These are phyloP conservation scores for Verticillium alfalfae DNA, from an alignment of 2,329 filamentous ascomycete species.

Conservation along the genomic window DNA sequence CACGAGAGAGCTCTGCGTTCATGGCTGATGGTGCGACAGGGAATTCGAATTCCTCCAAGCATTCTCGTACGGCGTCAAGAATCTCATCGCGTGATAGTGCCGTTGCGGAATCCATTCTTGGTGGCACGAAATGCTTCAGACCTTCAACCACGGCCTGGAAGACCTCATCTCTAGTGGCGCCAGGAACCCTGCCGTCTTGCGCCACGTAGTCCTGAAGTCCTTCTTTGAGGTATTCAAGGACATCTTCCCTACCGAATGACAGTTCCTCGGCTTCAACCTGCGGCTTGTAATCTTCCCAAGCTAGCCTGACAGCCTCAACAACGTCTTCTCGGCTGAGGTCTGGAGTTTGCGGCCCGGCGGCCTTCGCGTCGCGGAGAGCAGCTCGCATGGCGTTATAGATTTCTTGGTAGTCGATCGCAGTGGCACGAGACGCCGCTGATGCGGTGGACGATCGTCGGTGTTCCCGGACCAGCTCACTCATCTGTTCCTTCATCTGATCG, in stretches of 20 bases:
- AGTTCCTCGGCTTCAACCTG: constrained; percentile 88
- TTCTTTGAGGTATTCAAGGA: constrained; percentile 79
- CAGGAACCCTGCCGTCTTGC: constrained; percentile 44
- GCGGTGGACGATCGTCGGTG: constrained; percentile 64
- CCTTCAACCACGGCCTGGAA: constrained; percentile 82
- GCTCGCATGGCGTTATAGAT: constrained; percentile 80
- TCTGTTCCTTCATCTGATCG: constrained; percentile 75
- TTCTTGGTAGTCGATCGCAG: constrained; percentile 69
- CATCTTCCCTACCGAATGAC: constrained; percentile 84
- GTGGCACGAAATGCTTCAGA: constrained; percentile 73
- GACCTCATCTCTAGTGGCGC: constrained; percentile 76
- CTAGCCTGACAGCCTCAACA: constrained; percentile 78
- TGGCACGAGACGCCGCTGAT: constrained; percentile 55
- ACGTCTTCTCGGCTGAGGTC: constrained; percentile 76
- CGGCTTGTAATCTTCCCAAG: constrained; percentile 91
- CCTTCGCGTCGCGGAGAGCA: constrained; percentile 58
- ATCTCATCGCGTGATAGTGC: constrained; percentile 77
- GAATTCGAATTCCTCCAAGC: constrained; percentile 79
- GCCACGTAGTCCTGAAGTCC: constrained; percentile 72
- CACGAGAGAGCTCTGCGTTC: constrained; percentile 48
- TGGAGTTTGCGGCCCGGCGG: constrained; percentile 33
- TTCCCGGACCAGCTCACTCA: constrained; percentile 74
- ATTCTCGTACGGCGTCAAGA: constrained; percentile 76
- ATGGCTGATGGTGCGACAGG: constrained; percentile 54
- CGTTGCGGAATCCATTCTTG: constrained; percentile 63